phyloP scores from a whole-genome alignment of 768 basidiomycete genomes.

The Chalciporus chontae region DNA sequence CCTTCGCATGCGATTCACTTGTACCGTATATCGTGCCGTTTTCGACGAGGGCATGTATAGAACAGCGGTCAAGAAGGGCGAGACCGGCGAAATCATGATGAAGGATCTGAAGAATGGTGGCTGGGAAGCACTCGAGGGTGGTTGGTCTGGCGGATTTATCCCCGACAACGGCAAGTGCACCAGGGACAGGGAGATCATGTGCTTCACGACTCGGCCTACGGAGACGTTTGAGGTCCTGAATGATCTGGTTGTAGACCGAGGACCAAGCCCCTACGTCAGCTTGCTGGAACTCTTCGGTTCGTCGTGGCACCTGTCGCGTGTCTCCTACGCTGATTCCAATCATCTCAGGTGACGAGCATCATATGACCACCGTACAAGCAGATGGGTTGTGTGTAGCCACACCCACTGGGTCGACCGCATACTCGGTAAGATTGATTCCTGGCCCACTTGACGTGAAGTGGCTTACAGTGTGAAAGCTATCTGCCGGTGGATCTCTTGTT shows the following conservation, averaged over 20 bases:
- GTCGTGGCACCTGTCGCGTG: constrained; percentile 24
- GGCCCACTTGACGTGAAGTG: not conserved
- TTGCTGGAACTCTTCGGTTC: constrained; percentile 93
- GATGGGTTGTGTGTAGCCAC: constrained; percentile 94
- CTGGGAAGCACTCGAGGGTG: constrained; percentile 95
- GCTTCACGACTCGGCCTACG: constrained; percentile 90
- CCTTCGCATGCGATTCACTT: constrained; percentile 98
- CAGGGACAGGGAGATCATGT: constrained; percentile 98
- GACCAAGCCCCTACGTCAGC: constrained; percentile 97
- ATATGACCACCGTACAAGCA: constrained; percentile 98
- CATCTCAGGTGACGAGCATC: constrained; percentile 89
- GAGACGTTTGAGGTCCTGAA: constrained; percentile 97
- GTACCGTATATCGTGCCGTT: constrained; percentile 94
- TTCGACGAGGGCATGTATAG: constrained; percentile 63
- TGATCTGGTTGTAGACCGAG: constrained; percentile 96
- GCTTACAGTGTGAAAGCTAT: constrained; percentile 48
- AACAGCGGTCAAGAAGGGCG: constrained; percentile 87
- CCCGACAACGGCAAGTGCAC: constrained; percentile 43
- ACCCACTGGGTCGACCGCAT: constrained; percentile 97
- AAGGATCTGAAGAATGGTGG: constrained; percentile 84
- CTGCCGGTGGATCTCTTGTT: constrained; percentile 95
- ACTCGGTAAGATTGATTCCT: constrained; percentile 61
- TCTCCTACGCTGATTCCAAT: constrained; percentile 2
- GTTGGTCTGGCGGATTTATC: constrained; percentile 47
- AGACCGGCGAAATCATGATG: constrained; percentile 97